Percentiles rank a stretch among this genome's conserved stretches.
Evolutionary conservation across 352 stramenopile genomes (phyloP).

Genomic region (Globisporangium polare): DNA sequence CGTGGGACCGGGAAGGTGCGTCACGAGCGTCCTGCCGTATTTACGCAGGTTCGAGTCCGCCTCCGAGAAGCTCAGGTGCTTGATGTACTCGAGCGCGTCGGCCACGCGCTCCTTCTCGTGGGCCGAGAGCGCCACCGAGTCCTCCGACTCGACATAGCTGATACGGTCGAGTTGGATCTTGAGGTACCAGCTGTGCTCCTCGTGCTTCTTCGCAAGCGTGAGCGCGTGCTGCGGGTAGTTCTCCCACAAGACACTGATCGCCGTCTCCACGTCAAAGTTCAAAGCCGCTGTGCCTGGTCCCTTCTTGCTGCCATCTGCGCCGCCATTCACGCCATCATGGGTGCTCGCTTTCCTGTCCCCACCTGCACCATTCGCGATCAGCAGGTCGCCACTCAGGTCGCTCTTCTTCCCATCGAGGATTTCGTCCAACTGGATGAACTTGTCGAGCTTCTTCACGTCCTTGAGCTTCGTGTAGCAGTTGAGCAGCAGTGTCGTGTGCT

Average conservation of each 20-base stretch:
- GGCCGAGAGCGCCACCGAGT: slow-evolving; percentile 60
- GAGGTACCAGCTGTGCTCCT: slow-evolving; percentile 90
- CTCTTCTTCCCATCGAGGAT: slow-evolving; percentile 47
- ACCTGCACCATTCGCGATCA: slow-evolving; percentile 17
- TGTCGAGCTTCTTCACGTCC: slow-evolving; percentile 91
- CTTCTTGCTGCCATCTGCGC: slow-evolving; percentile 22
- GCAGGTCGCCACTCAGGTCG: slow-evolving; percentile 17
- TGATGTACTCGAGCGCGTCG: slow-evolving; percentile 90
- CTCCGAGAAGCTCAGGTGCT: slow-evolving; percentile 79
- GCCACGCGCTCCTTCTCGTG: slow-evolving; percentile 78
- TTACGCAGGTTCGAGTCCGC: slow-evolving; percentile 83
- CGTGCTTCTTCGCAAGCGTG: slow-evolving; percentile 86
- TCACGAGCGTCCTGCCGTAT: slow-evolving; percentile 88
- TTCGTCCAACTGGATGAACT: slow-evolving; percentile 89
- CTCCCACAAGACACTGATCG: slow-evolving; percentile 90
- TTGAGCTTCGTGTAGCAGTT: slow-evolving; percentile 96
- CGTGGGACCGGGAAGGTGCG: slow-evolving; percentile 78
- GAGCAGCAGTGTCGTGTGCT: slow-evolving; percentile 92
- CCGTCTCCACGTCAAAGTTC: slow-evolving; percentile 91
- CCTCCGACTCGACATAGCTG: slow-evolving; percentile 80
- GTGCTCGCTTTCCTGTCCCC: slow-evolving; percentile 14
- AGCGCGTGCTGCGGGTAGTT: slow-evolving; percentile 91
- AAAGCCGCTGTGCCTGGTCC: slow-evolving; percentile 26
- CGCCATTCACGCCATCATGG: slow-evolving; percentile 16
- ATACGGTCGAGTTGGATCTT: slow-evolving; percentile 92